phyloP scores from a whole-genome alignment of 495 filamentous ascomycete genomes.

The Podospora pseudoanserina region DNA sequence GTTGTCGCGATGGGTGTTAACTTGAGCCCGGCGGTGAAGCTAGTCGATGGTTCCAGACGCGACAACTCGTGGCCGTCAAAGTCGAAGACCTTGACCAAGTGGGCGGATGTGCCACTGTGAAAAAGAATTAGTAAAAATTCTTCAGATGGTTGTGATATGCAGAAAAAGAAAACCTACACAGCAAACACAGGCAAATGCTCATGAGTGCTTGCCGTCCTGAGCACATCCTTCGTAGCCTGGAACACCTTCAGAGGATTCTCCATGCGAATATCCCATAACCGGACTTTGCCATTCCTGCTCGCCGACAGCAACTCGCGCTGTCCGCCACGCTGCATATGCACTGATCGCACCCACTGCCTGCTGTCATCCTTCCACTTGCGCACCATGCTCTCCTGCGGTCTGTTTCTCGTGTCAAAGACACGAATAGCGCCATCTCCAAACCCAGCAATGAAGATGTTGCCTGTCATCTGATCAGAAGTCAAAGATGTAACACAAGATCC shows the following conservation, averaged over 20 bases:
- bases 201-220: slow-evolving; percentile 85
- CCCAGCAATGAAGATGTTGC: slow-evolving; percentile 90
- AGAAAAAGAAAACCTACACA: slow-evolving; percentile 61
- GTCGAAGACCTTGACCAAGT: slow-evolving; percentile 89
- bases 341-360: slow-evolving; percentile 90
- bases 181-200: slow-evolving; percentile 97
- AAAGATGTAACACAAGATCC: slow-evolving; percentile 93
- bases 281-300: slow-evolving; percentile 85
- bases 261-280: slow-evolving; percentile 93
- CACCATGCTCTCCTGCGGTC: slow-evolving; percentile 81
- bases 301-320: slow-evolving; percentile 84
- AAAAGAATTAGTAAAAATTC: slow-evolving; percentile 23
- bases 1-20: slow-evolving; percentile 78
- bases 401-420: slow-evolving; percentile 85
- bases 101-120: slow-evolving; percentile 75
- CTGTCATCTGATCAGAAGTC: slow-evolving; percentile 95
- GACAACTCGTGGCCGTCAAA: slow-evolving; percentile 73
- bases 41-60: slow-evolving; percentile 79
- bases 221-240: slow-evolving; percentile 67
- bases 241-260: slow-evolving; percentile 70
- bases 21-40: slow-evolving; percentile 72
- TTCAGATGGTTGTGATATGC: not conserved
- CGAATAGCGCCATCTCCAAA: slow-evolving; percentile 96
- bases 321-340: slow-evolving; percentile 95
- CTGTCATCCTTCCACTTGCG: slow-evolving; percentile 84